Percentiles rank a stretch among this genome's conserved stretches.
phyloP scores from a whole-genome alignment of 208 protist genomes.

The Trypanosoma caninum region DNA sequence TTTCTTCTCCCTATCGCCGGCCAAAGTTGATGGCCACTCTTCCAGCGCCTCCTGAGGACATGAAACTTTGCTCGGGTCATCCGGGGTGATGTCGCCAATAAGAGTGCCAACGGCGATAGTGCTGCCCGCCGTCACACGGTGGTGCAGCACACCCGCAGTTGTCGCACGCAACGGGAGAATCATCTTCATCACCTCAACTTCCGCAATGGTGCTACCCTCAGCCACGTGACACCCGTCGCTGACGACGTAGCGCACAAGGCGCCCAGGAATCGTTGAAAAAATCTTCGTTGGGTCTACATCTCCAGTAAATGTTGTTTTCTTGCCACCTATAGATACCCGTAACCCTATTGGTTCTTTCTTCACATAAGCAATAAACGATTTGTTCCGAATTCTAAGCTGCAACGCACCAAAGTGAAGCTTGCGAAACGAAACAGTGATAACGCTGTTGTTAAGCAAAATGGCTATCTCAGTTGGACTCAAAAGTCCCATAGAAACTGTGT shows the following conservation, averaged over 20 bases:
- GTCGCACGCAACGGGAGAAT: slow-evolving; percentile 89
- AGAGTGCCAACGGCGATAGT: slow-evolving; percentile 93
- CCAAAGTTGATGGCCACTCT: slow-evolving; percentile 55
- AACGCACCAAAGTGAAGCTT: slow-evolving; percentile 78
- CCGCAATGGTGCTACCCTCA: slow-evolving; percentile 87
- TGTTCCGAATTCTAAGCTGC: slow-evolving; percentile 68
- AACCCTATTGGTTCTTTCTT: slow-evolving; percentile 90
- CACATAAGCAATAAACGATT: slow-evolving; percentile 90
- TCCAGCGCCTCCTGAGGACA: slow-evolving; percentile 54
- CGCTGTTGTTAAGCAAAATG: slow-evolving; percentile 71
- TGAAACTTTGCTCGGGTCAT: slow-evolving; percentile 89
- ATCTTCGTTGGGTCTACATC: slow-evolving; percentile 95
- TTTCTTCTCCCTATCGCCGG: slow-evolving; percentile 30
- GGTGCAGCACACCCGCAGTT: slow-evolving; percentile 76
- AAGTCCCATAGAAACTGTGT: slow-evolving; percentile 56
- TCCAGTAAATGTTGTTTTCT: slow-evolving; percentile 90
- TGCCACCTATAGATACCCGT: slow-evolving; percentile 88
- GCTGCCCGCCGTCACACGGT: slow-evolving; percentile 76
- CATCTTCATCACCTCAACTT: slow-evolving; percentile 99
- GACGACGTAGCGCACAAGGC: slow-evolving; percentile 95
- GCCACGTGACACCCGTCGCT: slow-evolving; percentile 89
- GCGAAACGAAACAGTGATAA: slow-evolving; percentile 69
- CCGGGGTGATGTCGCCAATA: slow-evolving; percentile 90
- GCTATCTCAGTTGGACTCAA: slow-evolving; percentile 55
- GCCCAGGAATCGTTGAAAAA: slow-evolving; percentile 90